Percentiles rank a stretch among this genome's conserved stretches.
These are phyloP conservation scores for Fusarium clavum DNA, from an alignment of 2,329 filamentous ascomycete genomes.

Conservation along the genomic window DNA sequence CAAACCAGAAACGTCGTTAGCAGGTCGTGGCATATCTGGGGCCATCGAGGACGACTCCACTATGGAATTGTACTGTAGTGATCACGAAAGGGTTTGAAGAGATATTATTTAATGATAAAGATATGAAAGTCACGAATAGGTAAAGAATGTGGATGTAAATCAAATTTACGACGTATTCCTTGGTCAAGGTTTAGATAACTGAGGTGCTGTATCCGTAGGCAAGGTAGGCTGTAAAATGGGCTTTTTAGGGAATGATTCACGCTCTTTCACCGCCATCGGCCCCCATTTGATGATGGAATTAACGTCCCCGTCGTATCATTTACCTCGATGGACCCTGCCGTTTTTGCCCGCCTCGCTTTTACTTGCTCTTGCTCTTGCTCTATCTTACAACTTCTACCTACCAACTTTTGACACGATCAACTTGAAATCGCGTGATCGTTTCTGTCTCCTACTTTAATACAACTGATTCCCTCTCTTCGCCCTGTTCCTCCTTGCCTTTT, in stretches of 20 bases:
- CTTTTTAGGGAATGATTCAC: conserved; percentile 39
- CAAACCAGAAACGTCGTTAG: conserved; percentile 38
- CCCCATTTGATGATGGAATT: conserved; percentile 31
- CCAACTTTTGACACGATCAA: neutral
- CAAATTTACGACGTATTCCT: neutral
- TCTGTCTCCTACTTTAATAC: neutral
- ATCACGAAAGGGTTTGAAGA: neutral
- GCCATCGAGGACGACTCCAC: conserved; percentile 21
- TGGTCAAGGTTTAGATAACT: neutral
- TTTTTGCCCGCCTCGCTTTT: conserved; percentile 26
- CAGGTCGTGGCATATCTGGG: conserved; percentile 21
- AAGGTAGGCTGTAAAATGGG: neutral
- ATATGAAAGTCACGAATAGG: neutral
- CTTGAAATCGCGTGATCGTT: neutral
- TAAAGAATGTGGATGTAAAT: neutral
- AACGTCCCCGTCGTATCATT: conserved; percentile 39
- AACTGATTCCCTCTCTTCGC: neutral
- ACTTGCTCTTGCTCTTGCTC: neutral
- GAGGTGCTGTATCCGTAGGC: neutral
- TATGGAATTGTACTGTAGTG: neutral
- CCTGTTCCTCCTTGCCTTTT: neutral
- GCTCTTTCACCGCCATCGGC: conserved; percentile 46
- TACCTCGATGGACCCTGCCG: conserved; percentile 33
- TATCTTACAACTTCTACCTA: conserved; percentile 11
- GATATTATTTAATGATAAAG: neutral